phyloP scores from a whole-genome alignment of 2,329 filamentous ascomycete genomes.

The Metarhizium sp. region DNA sequence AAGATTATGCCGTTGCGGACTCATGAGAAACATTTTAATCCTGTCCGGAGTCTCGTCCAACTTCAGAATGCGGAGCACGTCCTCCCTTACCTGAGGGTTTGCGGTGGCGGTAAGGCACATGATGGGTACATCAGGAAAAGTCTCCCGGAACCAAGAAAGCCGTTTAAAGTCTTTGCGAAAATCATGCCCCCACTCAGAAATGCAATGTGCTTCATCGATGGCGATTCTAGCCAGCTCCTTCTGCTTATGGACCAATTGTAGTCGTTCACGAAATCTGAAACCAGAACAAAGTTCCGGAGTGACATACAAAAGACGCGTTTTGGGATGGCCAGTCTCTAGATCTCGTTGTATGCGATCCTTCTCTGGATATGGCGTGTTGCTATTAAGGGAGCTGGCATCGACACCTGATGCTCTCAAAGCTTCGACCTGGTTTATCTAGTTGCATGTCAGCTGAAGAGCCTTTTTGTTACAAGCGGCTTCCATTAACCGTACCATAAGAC shows the following conservation, averaged over 20 bases:
- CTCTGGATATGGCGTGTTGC: conserved; percentile 59
- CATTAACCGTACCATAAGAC: conserved; percentile 61
- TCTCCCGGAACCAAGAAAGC: conserved; percentile 74
- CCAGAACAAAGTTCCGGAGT: conserved; percentile 82
- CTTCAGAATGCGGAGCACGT: conserved; percentile 69
- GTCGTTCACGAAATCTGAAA: conserved; percentile 64
- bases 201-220: conserved; percentile 92
- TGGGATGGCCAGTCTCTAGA: conserved; percentile 78
- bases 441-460: conserved; percentile 2
- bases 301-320: conserved; percentile 78
- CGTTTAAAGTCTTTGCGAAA: conserved; percentile 89
- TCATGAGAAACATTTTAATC: conserved; percentile 73
- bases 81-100: conserved; percentile 68
- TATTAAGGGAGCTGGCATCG: conserved; percentile 78
- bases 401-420: conserved; percentile 66
- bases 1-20: conserved; percentile 73
- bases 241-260: conserved; percentile 68
- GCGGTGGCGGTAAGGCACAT: conserved; percentile 92
- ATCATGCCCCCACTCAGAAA: conserved; percentile 97
- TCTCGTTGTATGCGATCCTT: conserved; percentile 66
- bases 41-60: conserved; percentile 48
- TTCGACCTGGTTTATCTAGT: conserved; percentile 85
- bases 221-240: conserved; percentile 79
- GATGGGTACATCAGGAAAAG: conserved; percentile 77
- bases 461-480: conserved; percentile 2